Conservation (phyloP, 192 early-diverging fungal genomes). For the Coemansia sp. region DNA sequence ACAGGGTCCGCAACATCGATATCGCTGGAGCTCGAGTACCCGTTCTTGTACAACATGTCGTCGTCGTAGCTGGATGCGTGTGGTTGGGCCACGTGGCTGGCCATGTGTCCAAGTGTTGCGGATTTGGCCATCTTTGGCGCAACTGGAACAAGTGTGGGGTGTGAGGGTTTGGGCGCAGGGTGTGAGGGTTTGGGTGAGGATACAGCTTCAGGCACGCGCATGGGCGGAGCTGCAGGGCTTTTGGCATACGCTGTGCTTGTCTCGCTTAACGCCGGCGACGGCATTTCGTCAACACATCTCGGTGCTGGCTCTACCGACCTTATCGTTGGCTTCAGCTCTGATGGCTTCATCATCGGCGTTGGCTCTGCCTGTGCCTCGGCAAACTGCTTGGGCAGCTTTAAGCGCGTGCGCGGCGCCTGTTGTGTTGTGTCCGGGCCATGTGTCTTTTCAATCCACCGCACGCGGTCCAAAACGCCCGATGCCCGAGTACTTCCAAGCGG, state of each 20-base stretch:
- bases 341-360: background rate
- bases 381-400: constrained; percentile 40
- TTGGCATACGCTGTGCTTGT: constrained; percentile 12
- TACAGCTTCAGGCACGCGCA: background rate
- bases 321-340: too few relatives aligned
- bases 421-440: constrained; percentile 16
- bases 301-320: background rate
- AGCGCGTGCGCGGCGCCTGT: constrained; percentile 14
- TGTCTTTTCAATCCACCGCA: constrained; percentile 50
- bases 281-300: constrained; percentile 8
- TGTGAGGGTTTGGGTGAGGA: too few relatives aligned
- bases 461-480: constrained; percentile 35
- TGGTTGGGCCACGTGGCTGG: background rate
- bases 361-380: background rate
- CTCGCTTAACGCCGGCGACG: constrained; percentile 38
- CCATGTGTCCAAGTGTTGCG: too few relatives aligned
- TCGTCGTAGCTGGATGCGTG: background rate
- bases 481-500: constrained; percentile 2
- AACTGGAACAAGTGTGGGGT: too few relatives aligned
- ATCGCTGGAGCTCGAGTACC: constrained; percentile 23
- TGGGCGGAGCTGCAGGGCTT: constrained; percentile 10
- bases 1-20: constrained; percentile 22
- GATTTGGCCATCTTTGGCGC: too few relatives aligned
- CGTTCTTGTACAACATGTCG: constrained; percentile 8
- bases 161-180: too few relatives aligned